Evolutionary conservation across 2,329 filamentous ascomycete genomes (phyloP), one percentile per base, ranked within the genome.

Genomic region (Pseudopyricularia javanii): DNA sequence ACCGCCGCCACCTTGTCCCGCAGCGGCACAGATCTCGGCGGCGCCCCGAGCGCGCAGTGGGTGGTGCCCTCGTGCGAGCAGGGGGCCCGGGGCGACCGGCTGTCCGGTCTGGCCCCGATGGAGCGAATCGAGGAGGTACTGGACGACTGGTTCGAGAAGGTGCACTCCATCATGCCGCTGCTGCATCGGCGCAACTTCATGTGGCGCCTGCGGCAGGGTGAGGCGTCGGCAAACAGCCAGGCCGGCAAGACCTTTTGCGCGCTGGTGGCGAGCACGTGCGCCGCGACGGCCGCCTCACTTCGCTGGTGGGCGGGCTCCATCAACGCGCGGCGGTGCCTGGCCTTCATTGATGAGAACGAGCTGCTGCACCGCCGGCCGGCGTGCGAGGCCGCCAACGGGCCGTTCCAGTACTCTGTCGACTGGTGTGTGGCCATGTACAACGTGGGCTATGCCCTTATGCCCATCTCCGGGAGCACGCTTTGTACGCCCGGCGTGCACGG

Each of bases 391-490:
- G 37, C 17, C 37, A 24, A 7, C 37, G 37, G 24, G 14, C 5
- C 37, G 17, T 43, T 22, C 6, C 14, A 43, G 8, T 68, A 65
- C 47, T 61, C 61, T 2, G 53, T 68, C 1, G 65, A 69, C 47
- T 68, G 65, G 57, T 67, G 66, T 54, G 60, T 66, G 17, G 62
- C 65, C 22, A 63, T 66, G 58, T 69, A 69, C 51, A 66, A 69
- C 34, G 53, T 69, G 4, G 61, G 63, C 3, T 59, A 54, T 1
- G 60, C 66, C 0, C 54, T 62, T 7, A 30, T 33, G 7, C 52
- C 58, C 32, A 43, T 59, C 35, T 45, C 54, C 32, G 56, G 57
- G 35, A 55, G 60, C 64, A 53, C 49, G 32, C 34, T 20, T 8
- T 43, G 24, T 43, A 43, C 37, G 9, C 37, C 37, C 4, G 37